Evolutionary conservation across 805 yeast genomes (phyloP).

Genomic region (Candida nanaspora): DNA sequence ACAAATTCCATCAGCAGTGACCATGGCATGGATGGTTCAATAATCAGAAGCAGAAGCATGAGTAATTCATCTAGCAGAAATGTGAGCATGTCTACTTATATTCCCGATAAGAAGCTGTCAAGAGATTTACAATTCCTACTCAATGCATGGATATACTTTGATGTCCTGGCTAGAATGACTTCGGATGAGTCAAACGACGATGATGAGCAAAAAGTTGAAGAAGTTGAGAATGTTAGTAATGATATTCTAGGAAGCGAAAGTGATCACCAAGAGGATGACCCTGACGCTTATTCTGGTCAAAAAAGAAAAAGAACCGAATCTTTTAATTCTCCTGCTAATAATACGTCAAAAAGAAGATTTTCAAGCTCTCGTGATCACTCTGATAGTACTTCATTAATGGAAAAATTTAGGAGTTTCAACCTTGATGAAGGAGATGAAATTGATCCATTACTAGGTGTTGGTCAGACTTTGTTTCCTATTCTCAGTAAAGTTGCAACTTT

Average conservation of each 20-base stretch:
- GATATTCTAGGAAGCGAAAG: not conserved
- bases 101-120: slow-evolving; percentile 17
- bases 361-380: not conserved
- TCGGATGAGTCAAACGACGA: slow-evolving; percentile 17
- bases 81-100: not conserved
- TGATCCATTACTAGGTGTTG: slow-evolving; percentile 64
- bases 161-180: slow-evolving; percentile 61
- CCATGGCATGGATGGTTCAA: no score
- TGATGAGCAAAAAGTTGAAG: not conserved
- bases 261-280: not conserved
- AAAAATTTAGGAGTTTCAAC: slow-evolving; percentile 31
- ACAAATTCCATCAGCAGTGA: not conserved
- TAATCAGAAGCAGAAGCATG: not conserved
- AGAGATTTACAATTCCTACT: slow-evolving; percentile 43
- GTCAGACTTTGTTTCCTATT: slow-evolving; percentile 54
- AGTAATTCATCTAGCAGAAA: not conserved
- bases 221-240: not conserved
- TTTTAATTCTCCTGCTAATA: not conserved
- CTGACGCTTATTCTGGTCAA: not conserved
- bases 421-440: slow-evolving; percentile 33
- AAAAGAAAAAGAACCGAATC: not conserved
- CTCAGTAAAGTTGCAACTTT: slow-evolving; percentile 58
- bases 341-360: not conserved
- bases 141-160: slow-evolving; percentile 63
- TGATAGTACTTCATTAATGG: slow-evolving; percentile 22